Conservation (phyloP, 306 rosid species). For the Corylus heterophylla region DNA sequence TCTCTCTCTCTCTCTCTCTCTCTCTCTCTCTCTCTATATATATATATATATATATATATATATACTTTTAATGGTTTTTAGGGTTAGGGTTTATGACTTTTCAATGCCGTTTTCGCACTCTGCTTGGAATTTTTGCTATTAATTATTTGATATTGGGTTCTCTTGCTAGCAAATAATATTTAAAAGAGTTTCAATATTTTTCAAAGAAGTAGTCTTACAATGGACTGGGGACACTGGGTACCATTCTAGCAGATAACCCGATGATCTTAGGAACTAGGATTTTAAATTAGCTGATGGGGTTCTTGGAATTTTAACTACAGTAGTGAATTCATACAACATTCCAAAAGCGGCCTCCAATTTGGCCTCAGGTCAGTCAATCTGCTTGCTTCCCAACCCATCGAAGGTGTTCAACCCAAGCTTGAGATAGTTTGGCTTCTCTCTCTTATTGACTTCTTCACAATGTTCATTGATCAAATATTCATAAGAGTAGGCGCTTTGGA, state of each 20-base stretch:
- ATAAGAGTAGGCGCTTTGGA: not conserved
- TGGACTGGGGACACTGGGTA: not conserved
- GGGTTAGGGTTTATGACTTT: constrained; percentile 1
- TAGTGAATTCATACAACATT: not conserved
- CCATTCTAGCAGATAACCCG: not conserved
- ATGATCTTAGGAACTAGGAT: not conserved
- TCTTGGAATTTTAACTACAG: not conserved
- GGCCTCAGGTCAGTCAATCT: not conserved
- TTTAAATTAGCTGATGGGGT: not conserved
- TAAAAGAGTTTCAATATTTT: not conserved
- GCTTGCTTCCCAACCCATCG: not conserved
- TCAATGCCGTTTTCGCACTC: not conserved
- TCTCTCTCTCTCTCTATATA: not conserved
- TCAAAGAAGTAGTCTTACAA: not conserved
- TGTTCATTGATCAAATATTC: not conserved
- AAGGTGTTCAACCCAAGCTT: not conserved
- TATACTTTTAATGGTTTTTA: constrained; percentile 4
- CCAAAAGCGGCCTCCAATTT: not conserved
- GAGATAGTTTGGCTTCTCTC: not conserved
- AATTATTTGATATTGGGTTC: not conserved
- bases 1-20: not conserved
- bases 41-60: too few species aligned
- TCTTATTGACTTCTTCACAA: not conserved
- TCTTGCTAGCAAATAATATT: not conserved
- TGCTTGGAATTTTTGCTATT: not conserved